Conservation (phyloP, 495 filamentous ascomycete species). For the Hypoxylon trugodes region DNA sequence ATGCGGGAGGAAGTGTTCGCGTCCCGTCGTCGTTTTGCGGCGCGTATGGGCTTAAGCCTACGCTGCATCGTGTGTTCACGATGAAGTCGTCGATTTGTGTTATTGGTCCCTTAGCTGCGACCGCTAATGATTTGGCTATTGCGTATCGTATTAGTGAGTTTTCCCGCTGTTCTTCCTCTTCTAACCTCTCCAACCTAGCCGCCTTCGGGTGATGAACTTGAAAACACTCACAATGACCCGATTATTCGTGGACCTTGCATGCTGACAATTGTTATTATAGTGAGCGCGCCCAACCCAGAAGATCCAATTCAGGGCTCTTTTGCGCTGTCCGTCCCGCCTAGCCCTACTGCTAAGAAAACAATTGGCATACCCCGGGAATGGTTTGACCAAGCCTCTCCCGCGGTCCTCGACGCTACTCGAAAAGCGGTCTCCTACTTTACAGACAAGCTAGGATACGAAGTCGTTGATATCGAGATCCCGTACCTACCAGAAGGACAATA, state of each 20-base stretch:
- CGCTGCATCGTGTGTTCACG: slow-evolving; percentile 71
- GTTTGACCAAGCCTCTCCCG: slow-evolving; percentile 71
- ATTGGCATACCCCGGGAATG: slow-evolving; percentile 81
- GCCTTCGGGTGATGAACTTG: too few species aligned
- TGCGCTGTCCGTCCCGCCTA: slow-evolving; percentile 54
- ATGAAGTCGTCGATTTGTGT: slow-evolving; percentile 72
- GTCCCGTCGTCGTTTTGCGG: slow-evolving; percentile 86
- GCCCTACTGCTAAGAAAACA: slow-evolving; percentile 50
- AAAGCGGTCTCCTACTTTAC: slow-evolving; percentile 68
- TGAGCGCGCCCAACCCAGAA: slow-evolving; percentile 73
- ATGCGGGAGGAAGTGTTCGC: slow-evolving; percentile 87
- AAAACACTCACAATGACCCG: too few species aligned
- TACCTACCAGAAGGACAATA: slow-evolving; percentile 76
- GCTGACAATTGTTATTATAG: slow-evolving; percentile 37
- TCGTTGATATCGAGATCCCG: slow-evolving; percentile 79
- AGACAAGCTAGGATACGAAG: slow-evolving; percentile 65
- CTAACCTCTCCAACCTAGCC: neutral
- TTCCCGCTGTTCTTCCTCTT: neutral
- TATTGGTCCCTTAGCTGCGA: slow-evolving; percentile 78
- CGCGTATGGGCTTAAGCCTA: slow-evolving; percentile 86
- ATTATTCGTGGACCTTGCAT: neutral
- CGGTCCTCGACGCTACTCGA: slow-evolving; percentile 68
- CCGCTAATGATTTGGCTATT: slow-evolving; percentile 81
- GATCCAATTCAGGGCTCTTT: slow-evolving; percentile 51
- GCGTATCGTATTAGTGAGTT: slow-evolving; percentile 69